Evolutionary conservation across 1,139 yeast species (phyloP), one percentile per base, ranked within the genome.

Genomic region (Hansenula lynferdii): DNA sequence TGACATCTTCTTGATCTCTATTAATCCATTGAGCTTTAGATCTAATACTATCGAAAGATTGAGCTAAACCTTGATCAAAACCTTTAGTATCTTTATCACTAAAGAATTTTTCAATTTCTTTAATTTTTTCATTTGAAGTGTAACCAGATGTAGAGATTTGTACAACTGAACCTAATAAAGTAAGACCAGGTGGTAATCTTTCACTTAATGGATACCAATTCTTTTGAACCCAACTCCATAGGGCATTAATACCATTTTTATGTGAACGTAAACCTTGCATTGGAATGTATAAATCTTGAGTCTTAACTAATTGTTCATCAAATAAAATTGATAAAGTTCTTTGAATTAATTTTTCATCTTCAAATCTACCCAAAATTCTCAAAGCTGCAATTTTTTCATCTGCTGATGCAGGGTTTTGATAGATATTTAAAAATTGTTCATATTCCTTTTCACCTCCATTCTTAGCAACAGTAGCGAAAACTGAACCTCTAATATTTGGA

Each of bases 271-370:
- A 66, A 29, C 94, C 89, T 45, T 68, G 75, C 74, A 90, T 70
- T 51, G 95, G 89, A 45, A 82, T 74, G 59, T 80, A 80, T 41
- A 85, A 75, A 61, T 90, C 97, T 67, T 90, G 97, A 56, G 85
- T 81, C 48, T 89, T 71, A 28, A 79, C 67, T 26, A 82, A 76
- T 26, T 28, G 31, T 19, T 87, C 80, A 56, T 85, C 80, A 45
- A 85, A 70, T 47, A 85, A 62, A 54, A 75, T 69, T 4, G 64
- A 70, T 37, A 84, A 67, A 12, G 87, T 79, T 62, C 77, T 80
- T 49, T 74, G 65, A 44, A 84, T 69, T 39, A 85, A 65, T 34
- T 68, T 69, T 6, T 69, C 64, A 48, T 81, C 75, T 45, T 71
- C 75, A 56, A 85, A 82, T 53, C 75, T 65, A 57, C 97, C 97